Percentiles rank a stretch among this genome's conserved stretches.
phyloP scores from a whole-genome alignment of 768 basidiomycete genomes.

The Leccinum pellstonianum region DNA sequence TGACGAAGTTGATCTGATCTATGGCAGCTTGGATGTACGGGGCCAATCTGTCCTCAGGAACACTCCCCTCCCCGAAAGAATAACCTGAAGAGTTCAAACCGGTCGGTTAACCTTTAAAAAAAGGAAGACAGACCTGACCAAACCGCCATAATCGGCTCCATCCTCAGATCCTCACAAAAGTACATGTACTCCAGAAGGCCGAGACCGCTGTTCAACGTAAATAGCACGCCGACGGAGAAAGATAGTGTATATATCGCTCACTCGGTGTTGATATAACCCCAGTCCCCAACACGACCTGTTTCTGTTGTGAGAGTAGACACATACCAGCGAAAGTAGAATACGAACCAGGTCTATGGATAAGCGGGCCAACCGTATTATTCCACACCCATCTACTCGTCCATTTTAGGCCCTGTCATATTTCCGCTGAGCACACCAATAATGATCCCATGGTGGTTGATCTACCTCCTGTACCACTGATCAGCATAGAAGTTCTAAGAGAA shows the following conservation, averaged over 20 bases:
- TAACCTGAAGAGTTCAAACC: slow-evolving; percentile 37
- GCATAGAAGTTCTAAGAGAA: slow-evolving; percentile 20
- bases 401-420: neutral
- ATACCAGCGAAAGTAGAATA: neutral
- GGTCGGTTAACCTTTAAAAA: neutral
- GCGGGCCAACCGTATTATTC: neutral
- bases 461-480: slow-evolving; percentile 38
- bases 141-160: slow-evolving; percentile 60
- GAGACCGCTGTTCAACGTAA: slow-evolving; percentile 40
- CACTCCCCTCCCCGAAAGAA: slow-evolving; percentile 42
- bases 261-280: slow-evolving; percentile 33
- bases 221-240: neutral
- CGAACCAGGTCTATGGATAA: neutral
- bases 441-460: neutral
- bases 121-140: slow-evolving; percentile 42
- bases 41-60: slow-evolving; percentile 41
- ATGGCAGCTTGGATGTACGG: slow-evolving; percentile 56
- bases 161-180: slow-evolving; percentile 53
- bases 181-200: slow-evolving; percentile 55
- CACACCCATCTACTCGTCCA: neutral
- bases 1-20: slow-evolving; percentile 60
- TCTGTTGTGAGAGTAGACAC: neutral
- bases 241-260: slow-evolving; percentile 22
- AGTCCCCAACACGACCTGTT: neutral
- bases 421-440: slow-evolving; percentile 3